A percentile compares a stretch with the other conserved stretches of the same genome.
Evolutionary conservation across 129 eudicot species (phyloP).

Genomic region (Smallanthus sonchifolius): DNA sequence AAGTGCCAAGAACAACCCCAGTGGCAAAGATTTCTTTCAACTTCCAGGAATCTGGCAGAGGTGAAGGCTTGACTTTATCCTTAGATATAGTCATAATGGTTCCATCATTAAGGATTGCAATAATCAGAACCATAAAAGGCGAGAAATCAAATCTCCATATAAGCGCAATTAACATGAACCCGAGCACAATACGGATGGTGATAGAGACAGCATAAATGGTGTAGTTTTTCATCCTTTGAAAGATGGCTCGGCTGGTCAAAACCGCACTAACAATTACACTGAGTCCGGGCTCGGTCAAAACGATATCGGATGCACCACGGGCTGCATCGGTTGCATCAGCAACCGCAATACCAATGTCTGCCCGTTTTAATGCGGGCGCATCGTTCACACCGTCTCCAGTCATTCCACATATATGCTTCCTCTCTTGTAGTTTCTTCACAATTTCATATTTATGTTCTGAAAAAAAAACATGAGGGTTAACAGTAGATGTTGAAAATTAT

Average conservation of each 20-base stretch:
- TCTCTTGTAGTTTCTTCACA: constrained; percentile 84
- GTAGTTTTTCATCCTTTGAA: constrained; percentile 94
- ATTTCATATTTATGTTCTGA: constrained; percentile 91
- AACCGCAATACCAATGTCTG: constrained; percentile 92
- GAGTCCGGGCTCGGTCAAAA: constrained; percentile 81
- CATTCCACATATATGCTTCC: constrained; percentile 84
- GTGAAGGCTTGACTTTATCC: constrained; percentile 82
- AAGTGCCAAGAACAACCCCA: constrained; percentile 80
- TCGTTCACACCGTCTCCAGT: constrained; percentile 96
- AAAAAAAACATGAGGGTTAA: background rate
- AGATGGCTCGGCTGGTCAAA: constrained; percentile 81
- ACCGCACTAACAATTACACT: constrained; percentile 86
- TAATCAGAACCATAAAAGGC: constrained; percentile 87
- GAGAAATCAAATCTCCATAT: constrained; percentile 88
- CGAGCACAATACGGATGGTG: constrained; percentile 82
- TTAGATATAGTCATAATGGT: constrained; percentile 94
- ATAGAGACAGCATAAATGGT: constrained; percentile 91
- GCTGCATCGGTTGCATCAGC: constrained; percentile 97
- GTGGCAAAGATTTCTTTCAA: constrained; percentile 84
- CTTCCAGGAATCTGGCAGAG: constrained; percentile 89
- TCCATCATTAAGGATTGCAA: constrained; percentile 88
- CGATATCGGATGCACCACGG: constrained; percentile 84
- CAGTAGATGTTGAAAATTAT: background rate
- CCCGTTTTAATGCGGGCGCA: constrained; percentile 83
- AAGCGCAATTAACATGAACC: constrained; percentile 81